Evolutionary conservation across 139 green algal species (phyloP), one percentile per base, ranked within the genome.

Genomic region (Picochlorum sp.): DNA sequence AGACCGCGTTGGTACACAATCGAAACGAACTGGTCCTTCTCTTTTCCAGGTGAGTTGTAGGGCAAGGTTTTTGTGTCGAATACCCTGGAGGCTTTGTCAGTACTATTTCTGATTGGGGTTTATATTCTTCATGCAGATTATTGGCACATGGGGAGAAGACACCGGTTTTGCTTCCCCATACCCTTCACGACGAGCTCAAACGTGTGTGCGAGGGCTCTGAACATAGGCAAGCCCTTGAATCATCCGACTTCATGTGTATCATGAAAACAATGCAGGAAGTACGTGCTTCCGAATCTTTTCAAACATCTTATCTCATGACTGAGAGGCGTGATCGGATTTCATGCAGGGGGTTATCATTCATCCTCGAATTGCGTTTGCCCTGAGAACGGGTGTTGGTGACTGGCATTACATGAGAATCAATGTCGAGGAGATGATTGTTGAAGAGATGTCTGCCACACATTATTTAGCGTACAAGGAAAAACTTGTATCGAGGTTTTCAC

Each of bases 391-490:
- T 52, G 56, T 75, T 44, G 82, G 77, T 16, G 52, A 72, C 23
- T 88, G 72, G 74, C 59, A 76, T 59, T 83, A 76, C 56, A 13
- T 85, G 18, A 58, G 59, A 7, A 66, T 91, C 54, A 71, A 78
- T 24, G 56, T 64, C 6, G 69, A 89, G 10, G 65, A 76, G 56
- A 69, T 89, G 73, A 58, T 58, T 2, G 75, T 75, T 14, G 67
- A 85, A 44, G 73, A 82, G 50, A 67, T 92, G 41, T 68, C 54
- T 1, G 67, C 74, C 3, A 58, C 69, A 8, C 64, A 84, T 45
- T 92, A 89, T 75, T 75, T 92, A 45, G 73, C 65, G 0, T 82
- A 89, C 69, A 91, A 92, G 61, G 85, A 91, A 71, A 71, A 74
- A 2, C 74, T 88, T 15, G 67, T 74, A 0, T 54, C 47, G 8